Evolutionary conservation across 345 rosid genomes (phyloP).

Genomic region (Triadica sebifera): DNA sequence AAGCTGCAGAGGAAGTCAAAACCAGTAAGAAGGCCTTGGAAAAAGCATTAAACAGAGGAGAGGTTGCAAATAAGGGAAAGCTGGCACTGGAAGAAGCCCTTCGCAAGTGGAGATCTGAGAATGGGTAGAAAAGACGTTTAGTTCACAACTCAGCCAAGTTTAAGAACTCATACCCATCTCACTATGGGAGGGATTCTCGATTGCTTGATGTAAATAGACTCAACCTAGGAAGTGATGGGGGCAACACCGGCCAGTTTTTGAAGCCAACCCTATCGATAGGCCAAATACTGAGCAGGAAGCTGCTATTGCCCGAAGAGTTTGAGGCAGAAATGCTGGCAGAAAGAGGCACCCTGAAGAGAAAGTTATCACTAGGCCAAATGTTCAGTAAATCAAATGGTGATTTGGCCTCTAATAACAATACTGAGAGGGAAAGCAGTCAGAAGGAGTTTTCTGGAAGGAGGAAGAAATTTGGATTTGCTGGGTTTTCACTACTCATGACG

Average conservation of each 20-base stretch:
- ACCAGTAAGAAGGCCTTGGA: constrained; percentile 59
- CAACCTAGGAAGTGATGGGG: constrained; percentile 40
- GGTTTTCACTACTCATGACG: constrained; percentile 57
- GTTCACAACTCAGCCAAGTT: constrained; percentile 64
- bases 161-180: constrained; percentile 53
- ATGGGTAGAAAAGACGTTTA: constrained; percentile 54
- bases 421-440: constrained; percentile 41
- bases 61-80: constrained; percentile 59
- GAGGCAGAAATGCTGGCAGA: constrained; percentile 35
- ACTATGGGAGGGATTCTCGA: constrained; percentile 48
- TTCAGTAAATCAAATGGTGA: constrained; percentile 52
- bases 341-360: constrained; percentile 41
- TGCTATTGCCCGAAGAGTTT: constrained; percentile 63
- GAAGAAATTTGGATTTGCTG: constrained; percentile 71
- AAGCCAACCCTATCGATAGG: constrained; percentile 84
- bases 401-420: constrained; percentile 17
- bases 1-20: constrained; percentile 59
- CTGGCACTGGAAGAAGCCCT: constrained; percentile 65
- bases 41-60: constrained; percentile 58
- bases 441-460: constrained; percentile 61
- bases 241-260: constrained; percentile 50
- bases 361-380: constrained; percentile 81
- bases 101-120: constrained; percentile 64
- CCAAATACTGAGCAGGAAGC: constrained; percentile 87
- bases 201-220: constrained; percentile 57